These are phyloP conservation scores for Candida frijolesensis DNA, from an alignment of 1,139 yeast genomes.

Conservation along the genomic window DNA sequence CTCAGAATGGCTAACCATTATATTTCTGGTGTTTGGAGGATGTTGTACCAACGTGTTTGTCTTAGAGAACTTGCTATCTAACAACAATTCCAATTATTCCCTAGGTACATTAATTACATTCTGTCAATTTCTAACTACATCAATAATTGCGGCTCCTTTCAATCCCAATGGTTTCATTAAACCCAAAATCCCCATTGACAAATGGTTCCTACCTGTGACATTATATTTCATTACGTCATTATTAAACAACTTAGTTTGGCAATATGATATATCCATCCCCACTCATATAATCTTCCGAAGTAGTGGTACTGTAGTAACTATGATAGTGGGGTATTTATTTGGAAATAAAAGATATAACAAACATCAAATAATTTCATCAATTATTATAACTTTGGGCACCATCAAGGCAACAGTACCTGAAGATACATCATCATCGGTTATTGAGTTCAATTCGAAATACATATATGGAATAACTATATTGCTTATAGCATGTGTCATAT, in stretches of 20 bases:
- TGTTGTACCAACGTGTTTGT: slow-evolving; percentile 73
- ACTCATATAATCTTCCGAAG: slow-evolving; percentile 69
- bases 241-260: slow-evolving; percentile 62
- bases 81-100: slow-evolving; percentile 11
- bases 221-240: slow-evolving; percentile 56
- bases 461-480: slow-evolving; percentile 48
- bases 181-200: slow-evolving; percentile 47
- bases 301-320: slow-evolving; percentile 63
- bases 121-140: slow-evolving; percentile 58
- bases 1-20: slow-evolving; percentile 14
- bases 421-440: slow-evolving; percentile 7
- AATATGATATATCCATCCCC: slow-evolving; percentile 62
- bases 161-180: slow-evolving; percentile 1
- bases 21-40: slow-evolving; percentile 62
- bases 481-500: slow-evolving; percentile 47
- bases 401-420: slow-evolving; percentile 47
- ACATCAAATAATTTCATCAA: slow-evolving; percentile 43
- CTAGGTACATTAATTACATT: slow-evolving; percentile 59
- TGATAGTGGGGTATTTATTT: slow-evolving; percentile 55
- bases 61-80: slow-evolving; percentile 53
- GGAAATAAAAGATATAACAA: slow-evolving; percentile 48
- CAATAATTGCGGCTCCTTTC: slow-evolving; percentile 29
- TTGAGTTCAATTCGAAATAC: slow-evolving; percentile 18
- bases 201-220: slow-evolving; percentile 51
- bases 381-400: slow-evolving; percentile 58